Conservation (phyloP, 108 stramenopile species). For the Cyclotella cryptica region DNA sequence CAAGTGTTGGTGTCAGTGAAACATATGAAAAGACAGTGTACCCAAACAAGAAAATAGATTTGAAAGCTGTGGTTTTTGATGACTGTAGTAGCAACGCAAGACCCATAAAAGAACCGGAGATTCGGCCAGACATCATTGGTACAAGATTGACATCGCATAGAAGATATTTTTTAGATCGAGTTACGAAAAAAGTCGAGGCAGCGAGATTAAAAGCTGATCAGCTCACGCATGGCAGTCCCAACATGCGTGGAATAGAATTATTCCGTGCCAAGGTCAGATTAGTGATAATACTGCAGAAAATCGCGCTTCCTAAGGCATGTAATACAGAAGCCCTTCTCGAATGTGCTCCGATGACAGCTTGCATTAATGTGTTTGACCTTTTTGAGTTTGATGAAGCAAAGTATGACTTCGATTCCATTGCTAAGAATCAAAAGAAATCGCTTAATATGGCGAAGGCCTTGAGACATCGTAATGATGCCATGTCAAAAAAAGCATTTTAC, state of each 20-base stretch:
- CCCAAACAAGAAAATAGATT: not conserved
- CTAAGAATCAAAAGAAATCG: not conserved
- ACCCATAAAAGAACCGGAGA: not conserved
- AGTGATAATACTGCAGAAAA: not conserved
- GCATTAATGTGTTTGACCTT: conserved; percentile 4
- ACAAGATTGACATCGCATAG: not conserved
- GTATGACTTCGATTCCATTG: not conserved
- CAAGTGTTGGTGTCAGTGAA: not conserved
- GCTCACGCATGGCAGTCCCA: conserved; percentile 2
- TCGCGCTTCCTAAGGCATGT: not conserved
- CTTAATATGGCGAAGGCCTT: not conserved
- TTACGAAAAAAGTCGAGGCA: not conserved
- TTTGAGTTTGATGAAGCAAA: conserved; percentile 5
- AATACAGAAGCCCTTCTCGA: not conserved
- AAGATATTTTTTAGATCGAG: not conserved
- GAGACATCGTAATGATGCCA: not conserved
- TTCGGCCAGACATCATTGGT: not conserved
- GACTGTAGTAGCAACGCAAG: not conserved
- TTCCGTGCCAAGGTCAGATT: conserved; percentile 2
- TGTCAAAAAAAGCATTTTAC: not conserved
- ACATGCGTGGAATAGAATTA: conserved; percentile 4
- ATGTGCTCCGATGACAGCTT: not conserved
- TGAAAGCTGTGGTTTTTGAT: not conserved
- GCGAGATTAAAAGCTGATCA: not conserved
- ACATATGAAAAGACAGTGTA: not conserved